A percentile compares a stretch with the other conserved stretches of the same genome.
Conservation (phyloP, 2,329 filamentous ascomycete species). For the Neofusicoccum sp. region DNA sequence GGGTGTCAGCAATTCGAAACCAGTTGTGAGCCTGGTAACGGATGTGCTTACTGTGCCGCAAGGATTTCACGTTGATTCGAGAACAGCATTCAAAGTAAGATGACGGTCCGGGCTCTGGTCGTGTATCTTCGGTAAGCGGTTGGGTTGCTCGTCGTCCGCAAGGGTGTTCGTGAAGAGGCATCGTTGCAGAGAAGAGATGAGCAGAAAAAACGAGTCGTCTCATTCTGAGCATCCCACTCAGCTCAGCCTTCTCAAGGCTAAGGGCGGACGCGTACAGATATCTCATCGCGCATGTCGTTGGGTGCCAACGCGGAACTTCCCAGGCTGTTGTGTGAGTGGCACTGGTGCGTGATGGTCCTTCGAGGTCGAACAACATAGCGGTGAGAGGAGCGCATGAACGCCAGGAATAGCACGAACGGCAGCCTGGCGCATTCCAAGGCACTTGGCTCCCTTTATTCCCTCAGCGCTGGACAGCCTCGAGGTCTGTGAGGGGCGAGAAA, state of each 20-base stretch:
- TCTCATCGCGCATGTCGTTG: neutral
- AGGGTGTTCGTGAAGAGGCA: neutral
- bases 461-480: neutral
- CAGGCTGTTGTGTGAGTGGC: neutral
- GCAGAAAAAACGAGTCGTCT: conserved; percentile 8
- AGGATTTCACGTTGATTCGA: too few species aligned
- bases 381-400: conserved; percentile 15
- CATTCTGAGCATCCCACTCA: neutral
- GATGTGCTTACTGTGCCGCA: too few species aligned
- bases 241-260: neutral
- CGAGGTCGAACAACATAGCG: conserved; percentile 10
- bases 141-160: neutral
- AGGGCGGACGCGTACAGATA: neutral
- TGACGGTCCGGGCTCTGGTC: too few species aligned
- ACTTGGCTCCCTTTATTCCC: conserved; percentile 4
- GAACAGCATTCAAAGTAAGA: too few species aligned
- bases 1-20: too few species aligned
- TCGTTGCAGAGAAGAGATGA: neutral
- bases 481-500: conserved; percentile 2
- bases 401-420: neutral
- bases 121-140: neutral
- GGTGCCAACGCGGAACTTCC: neutral
- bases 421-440: conserved; percentile 9
- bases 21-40: too few species aligned
- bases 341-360: neutral